Evolutionary conservation across 192 early-diverging fungal species (phyloP).

Genomic region (Gryganskiella cystojenkinii): DNA sequence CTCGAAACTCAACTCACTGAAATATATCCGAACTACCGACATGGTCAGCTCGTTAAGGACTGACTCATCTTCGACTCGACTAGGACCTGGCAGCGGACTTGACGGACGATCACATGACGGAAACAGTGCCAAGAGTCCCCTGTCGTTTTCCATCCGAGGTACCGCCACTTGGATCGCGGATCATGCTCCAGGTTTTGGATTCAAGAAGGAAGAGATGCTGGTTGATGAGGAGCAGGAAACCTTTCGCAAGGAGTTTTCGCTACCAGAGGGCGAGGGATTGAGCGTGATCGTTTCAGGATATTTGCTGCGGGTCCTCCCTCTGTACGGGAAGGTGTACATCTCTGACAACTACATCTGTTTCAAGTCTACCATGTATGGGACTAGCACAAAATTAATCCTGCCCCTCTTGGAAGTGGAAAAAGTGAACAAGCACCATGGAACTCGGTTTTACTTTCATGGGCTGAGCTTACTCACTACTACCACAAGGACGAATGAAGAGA

Average conservation of each 20-base stretch:
- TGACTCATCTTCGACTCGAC: background rate
- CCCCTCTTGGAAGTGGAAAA: slow-evolving; percentile 63
- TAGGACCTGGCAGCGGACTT: slow-evolving; percentile 16
- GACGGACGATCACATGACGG: slow-evolving; percentile 27
- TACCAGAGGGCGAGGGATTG: slow-evolving; percentile 66
- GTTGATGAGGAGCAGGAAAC: slow-evolving; percentile 41
- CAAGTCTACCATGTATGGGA: slow-evolving; percentile 65
- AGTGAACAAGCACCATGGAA: slow-evolving; percentile 55
- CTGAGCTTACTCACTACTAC: slow-evolving; percentile 47
- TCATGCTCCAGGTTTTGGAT: slow-evolving; percentile 11
- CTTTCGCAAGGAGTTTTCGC: slow-evolving; percentile 63
- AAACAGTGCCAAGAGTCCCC: slow-evolving; percentile 11
- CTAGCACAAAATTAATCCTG: slow-evolving; percentile 61
- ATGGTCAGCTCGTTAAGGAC: background rate
- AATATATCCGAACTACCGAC: slow-evolving; percentile 1
- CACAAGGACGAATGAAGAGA: slow-evolving; percentile 60
- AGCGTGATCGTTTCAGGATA: slow-evolving; percentile 62
- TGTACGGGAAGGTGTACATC: slow-evolving; percentile 70
- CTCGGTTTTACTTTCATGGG: slow-evolving; percentile 58
- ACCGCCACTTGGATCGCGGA: slow-evolving; percentile 46
- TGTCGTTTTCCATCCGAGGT: slow-evolving; percentile 36
- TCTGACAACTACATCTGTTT: slow-evolving; percentile 72
- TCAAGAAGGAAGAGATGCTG: slow-evolving; percentile 8
- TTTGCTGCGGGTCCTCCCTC: slow-evolving; percentile 62
- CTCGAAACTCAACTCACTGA: slow-evolving; percentile 18